These are phyloP conservation scores for Candida michaelii DNA, from an alignment of 805 yeast species.

Conservation along the genomic window DNA sequence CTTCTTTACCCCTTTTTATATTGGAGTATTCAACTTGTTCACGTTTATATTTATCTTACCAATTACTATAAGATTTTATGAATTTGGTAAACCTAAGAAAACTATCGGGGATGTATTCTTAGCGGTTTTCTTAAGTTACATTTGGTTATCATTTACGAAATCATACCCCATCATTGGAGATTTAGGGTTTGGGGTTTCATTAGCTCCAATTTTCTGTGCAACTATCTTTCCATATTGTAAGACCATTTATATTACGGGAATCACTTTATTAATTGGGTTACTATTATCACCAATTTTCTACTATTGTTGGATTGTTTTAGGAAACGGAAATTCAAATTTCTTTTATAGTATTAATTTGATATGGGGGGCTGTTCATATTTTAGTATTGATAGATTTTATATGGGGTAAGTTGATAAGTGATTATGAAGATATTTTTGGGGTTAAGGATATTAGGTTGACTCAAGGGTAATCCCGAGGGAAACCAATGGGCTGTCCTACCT, in stretches of 20 bases:
- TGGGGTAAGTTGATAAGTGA: slow-evolving; percentile 80
- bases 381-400: slow-evolving; percentile 69
- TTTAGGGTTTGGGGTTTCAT: slow-evolving; percentile 45
- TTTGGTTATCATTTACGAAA: slow-evolving; percentile 61
- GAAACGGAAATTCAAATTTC: slow-evolving; percentile 94
- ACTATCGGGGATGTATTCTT: slow-evolving; percentile 53
- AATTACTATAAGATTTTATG: slow-evolving; percentile 63
- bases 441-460: slow-evolving; percentile 22
- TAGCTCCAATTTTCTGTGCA: slow-evolving; percentile 44
- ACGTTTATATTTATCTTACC: slow-evolving; percentile 69
- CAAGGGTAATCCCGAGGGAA: slow-evolving; percentile 12
- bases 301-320: slow-evolving; percentile 90
- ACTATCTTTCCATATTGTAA: slow-evolving; percentile 48
- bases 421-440: slow-evolving; percentile 44
- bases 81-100: slow-evolving; percentile 14
- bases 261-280: slow-evolving; percentile 52
- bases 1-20: slow-evolving; percentile 79
- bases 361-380: slow-evolving; percentile 67
- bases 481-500: too few relatives aligned
- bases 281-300: slow-evolving; percentile 85
- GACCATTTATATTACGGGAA: slow-evolving; percentile 44
- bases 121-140: slow-evolving; percentile 44
- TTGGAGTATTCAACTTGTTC: slow-evolving; percentile 80
- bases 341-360: slow-evolving; percentile 91
- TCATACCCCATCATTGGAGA: slow-evolving; percentile 88